Conservation (phyloP, 108 stramenopile species). For the Skeletonema tropicum region DNA sequence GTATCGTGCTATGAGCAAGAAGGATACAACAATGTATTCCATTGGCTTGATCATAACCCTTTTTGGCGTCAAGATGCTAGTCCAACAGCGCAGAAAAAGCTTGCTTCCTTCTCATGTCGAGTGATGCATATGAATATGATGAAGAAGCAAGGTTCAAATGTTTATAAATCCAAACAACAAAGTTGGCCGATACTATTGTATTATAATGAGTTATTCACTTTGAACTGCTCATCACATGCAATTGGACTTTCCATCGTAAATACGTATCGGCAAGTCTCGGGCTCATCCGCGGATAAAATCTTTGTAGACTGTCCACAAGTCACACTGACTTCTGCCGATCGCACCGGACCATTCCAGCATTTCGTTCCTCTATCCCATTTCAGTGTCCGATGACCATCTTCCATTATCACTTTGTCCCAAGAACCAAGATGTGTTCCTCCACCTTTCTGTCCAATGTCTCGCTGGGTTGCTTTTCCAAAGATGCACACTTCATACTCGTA, state of each 20-base stretch:
- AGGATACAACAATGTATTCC: conserved; percentile 15
- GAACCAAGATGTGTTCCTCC: conserved; percentile 66
- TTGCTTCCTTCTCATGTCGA: background rate
- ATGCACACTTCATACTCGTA: conserved; percentile 86
- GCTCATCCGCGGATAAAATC: conserved; percentile 78
- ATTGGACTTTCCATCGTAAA: conserved; percentile 82
- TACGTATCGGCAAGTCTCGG: conserved; percentile 82
- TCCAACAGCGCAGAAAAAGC: conserved; percentile 11
- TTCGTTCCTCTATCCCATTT: conserved; percentile 71
- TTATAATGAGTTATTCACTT: conserved; percentile 33
- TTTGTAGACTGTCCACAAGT: conserved; percentile 76
- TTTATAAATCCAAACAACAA: background rate
- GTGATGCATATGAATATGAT: too few species aligned
- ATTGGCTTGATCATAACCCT: conserved; percentile 16
- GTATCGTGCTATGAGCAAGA: conserved; percentile 28
- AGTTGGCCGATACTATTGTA: background rate
- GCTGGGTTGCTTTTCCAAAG: conserved; percentile 67
- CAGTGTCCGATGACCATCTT: conserved; percentile 53
- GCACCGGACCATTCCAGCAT: conserved; percentile 85
- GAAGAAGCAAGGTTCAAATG: background rate
- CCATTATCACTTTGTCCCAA: conserved; percentile 47
- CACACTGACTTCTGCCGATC: conserved; percentile 71
- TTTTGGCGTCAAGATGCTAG: conserved; percentile 22
- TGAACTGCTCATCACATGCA: conserved; percentile 76
- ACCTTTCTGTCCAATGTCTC: conserved; percentile 47